Conservation (phyloP, 2,329 filamentous ascomycete species). For the Ophiostoma montium region DNA sequence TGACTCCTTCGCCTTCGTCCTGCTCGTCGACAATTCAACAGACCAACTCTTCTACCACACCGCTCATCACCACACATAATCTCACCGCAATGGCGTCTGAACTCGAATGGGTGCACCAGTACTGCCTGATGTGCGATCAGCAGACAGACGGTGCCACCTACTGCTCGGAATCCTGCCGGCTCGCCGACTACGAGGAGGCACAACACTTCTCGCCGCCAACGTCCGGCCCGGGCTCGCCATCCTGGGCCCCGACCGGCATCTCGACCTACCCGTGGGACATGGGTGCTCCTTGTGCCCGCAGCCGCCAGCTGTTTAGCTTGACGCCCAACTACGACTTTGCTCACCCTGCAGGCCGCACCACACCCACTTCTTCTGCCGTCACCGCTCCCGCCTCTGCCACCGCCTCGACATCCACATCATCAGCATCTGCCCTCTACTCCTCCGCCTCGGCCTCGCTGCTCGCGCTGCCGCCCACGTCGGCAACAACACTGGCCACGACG, state of each 20-base stretch:
- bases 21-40: background rate
- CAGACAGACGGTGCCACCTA: conserved; percentile 72
- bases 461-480: conserved; percentile 3
- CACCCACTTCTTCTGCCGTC: conserved; percentile 8
- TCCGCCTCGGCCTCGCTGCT: conserved; percentile 5
- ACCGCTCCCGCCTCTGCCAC: background rate
- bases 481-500: conserved; percentile 8
- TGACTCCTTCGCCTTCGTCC: background rate
- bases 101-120: conserved; percentile 66
- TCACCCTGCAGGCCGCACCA: conserved; percentile 27
- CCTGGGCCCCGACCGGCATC: conserved; percentile 25
- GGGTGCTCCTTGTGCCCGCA: conserved; percentile 19
- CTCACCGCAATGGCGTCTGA: conserved; percentile 35
- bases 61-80: background rate
- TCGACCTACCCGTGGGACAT: conserved; percentile 36
- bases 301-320: conserved; percentile 45
- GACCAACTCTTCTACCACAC: background rate
- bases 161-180: conserved; percentile 82
- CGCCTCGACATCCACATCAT: background rate
- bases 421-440: conserved; percentile 14
- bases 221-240: conserved; percentile 44
- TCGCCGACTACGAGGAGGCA: conserved; percentile 73
- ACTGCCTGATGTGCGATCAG: conserved; percentile 87
- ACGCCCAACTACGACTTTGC: conserved; percentile 64
- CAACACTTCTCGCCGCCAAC: conserved; percentile 35